Conservation (phyloP, 306 rosid genomes). For the Geum urbanum region DNA sequence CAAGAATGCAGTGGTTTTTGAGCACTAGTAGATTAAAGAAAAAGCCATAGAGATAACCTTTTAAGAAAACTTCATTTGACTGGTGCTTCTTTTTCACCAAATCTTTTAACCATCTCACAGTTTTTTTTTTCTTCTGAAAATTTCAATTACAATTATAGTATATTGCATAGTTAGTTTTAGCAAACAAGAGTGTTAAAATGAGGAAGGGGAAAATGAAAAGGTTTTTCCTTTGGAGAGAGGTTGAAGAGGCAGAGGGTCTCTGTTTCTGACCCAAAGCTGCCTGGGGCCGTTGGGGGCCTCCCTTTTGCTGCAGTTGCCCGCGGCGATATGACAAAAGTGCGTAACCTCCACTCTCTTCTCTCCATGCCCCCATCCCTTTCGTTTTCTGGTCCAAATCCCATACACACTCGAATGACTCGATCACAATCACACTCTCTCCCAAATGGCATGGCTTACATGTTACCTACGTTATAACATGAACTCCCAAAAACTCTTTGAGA, state of each 20-base stretch:
- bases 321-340: constrained; percentile 19
- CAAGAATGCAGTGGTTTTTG: too few species aligned
- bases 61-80: too few species aligned
- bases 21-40: too few species aligned
- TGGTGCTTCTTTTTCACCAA: too few species aligned
- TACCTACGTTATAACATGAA: not conserved
- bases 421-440: not conserved
- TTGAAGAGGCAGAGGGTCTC: not conserved
- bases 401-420: not conserved
- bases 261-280: constrained; percentile 16
- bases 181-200: too few species aligned
- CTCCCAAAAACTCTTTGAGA: too few species aligned
- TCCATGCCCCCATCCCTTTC: not conserved
- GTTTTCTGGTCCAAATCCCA: constrained; percentile 1
- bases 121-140: too few species aligned
- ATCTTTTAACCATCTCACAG: too few species aligned
- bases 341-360: not conserved
- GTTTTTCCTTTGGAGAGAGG: not conserved
- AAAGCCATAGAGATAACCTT: too few species aligned
- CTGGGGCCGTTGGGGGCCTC: not conserved
- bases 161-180: not conserved
- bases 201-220: not conserved
- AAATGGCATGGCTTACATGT: constrained; percentile 7
- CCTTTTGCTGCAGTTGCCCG: not conserved
- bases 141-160: too few species aligned